A percentile compares a stretch with the other conserved stretches of the same genome.
Evolutionary conservation across 2,329 filamentous ascomycete species (phyloP).

Genomic region (Clarireedia monteithiana): DNA sequence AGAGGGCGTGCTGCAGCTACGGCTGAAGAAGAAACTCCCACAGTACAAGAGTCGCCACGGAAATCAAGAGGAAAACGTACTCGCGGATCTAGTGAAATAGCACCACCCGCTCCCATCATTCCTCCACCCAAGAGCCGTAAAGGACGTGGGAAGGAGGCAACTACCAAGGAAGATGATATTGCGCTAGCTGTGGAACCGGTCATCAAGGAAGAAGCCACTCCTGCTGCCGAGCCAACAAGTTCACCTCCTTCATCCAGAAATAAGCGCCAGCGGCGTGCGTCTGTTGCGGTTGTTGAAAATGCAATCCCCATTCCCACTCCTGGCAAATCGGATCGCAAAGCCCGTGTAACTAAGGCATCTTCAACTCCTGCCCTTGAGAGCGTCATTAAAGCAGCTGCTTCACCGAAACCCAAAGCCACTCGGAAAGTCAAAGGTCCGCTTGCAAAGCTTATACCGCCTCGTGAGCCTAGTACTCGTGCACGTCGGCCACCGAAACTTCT

Average conservation of each 20-base stretch:
- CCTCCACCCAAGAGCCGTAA: constrained; percentile 11
- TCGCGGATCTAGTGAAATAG: constrained; percentile 6
- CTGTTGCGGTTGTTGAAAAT: constrained; percentile 1
- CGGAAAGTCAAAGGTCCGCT: constrained; percentile 5
- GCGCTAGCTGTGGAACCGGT: not conserved
- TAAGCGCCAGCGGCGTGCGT: constrained; percentile 9
- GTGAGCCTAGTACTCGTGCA: constrained; percentile 17
- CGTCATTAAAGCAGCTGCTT: not conserved
- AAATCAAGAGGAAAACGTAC: constrained; percentile 10
- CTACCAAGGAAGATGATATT: not conserved
- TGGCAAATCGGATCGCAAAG: constrained; percentile 7
- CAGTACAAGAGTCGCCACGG: not conserved
- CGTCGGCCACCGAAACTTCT: constrained; percentile 15
- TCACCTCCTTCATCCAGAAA: constrained; percentile 5
- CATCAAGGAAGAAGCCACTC: constrained; percentile 6
- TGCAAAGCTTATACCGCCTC: constrained; percentile 9
- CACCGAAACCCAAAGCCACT: not conserved
- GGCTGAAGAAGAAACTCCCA: not conserved
- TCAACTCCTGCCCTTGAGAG: not conserved
- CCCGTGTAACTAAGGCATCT: constrained; percentile 1
- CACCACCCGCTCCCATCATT: not conserved
- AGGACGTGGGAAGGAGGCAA: not conserved
- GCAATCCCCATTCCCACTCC: not conserved
- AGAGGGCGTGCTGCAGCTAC: not conserved
- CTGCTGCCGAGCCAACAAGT: not conserved